Evolutionary conservation across 1,284 basidiomycete species (phyloP), one percentile per base, ranked within the genome.

Genomic region (Trametes versicolor): DNA sequence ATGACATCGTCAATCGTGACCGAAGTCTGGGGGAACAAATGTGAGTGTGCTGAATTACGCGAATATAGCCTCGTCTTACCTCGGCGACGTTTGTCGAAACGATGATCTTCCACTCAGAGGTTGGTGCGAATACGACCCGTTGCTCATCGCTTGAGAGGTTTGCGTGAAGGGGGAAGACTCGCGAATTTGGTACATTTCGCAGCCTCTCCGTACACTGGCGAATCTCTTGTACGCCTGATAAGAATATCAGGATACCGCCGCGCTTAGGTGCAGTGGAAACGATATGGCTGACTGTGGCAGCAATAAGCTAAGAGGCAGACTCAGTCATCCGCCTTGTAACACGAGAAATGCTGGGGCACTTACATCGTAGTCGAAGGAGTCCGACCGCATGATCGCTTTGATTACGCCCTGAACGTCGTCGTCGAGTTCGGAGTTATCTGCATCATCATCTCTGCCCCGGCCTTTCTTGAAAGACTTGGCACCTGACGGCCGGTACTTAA

Each of bases 1-100:
- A 93, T 83, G 32, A 97, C 86, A 71, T 97, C 95, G 71, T 96
- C 93, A 67, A 98, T 97, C 0, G 96, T 98, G 68, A 98, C 96
- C 4, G 94, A 96, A 1, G 96, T 98, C 87, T 98, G 81, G 10
- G 8, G n/a, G 2, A 4, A 19, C 6, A 8, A 2, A 12, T 58
- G n/a, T 47, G 45, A 29, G 36, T 55, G 39, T 65, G 21, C n/a
- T 37, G 41, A 60, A 12, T 37, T 13, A 52, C 59, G 34, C 25
- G 50, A 25, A 37, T 39, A 12, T 23, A 45, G 12, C 47, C 61
- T 15, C 19, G 7, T 73, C 79, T 52, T 69, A 86, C 90, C 83
- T 93, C 91, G 7, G 94, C 94, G 29, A 98, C 94, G 71, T 98
- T 98, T 9, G 96, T 98, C 0, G 96, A 86, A 0, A 90, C 93